Conservation (phyloP, 2,329 filamentous ascomycete genomes). For the Fusarium buharicum region DNA sequence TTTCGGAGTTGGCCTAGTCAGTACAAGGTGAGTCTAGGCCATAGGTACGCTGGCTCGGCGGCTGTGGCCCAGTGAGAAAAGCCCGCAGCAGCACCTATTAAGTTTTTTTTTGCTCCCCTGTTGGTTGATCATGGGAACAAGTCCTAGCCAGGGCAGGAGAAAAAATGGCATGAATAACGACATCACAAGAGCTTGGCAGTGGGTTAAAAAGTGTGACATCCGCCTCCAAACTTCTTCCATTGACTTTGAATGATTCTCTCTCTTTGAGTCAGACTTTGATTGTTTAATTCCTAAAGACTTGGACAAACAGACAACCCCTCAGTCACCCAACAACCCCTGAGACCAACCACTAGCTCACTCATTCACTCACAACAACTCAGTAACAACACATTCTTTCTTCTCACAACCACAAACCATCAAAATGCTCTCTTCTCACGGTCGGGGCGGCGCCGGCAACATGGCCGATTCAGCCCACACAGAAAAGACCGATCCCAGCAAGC, state of each 20-base stretch:
- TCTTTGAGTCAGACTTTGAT: neutral
- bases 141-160: constrained; percentile 20
- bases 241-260: neutral
- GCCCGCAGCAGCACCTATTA: constrained; percentile 21
- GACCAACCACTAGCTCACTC: neutral
- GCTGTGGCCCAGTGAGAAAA: constrained; percentile 13
- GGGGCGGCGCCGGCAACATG: constrained; percentile 83
- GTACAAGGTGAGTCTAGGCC: constrained; percentile 18
- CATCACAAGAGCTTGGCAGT: constrained; percentile 38
- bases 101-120: constrained; percentile 27
- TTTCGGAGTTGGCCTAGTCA: constrained; percentile 24
- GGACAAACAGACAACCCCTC: neutral
- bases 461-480: constrained; percentile 63
- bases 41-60: constrained; percentile 5
- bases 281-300: neutral
- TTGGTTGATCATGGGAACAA: constrained; percentile 40
- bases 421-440: constrained; percentile 73
- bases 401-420: constrained; percentile 17
- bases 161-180: constrained; percentile 33
- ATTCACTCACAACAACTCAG: neutral
- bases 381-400: neutral
- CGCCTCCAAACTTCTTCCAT: constrained; percentile 7
- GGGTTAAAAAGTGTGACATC: constrained; percentile 33
- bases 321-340: neutral
- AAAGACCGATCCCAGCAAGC: constrained; percentile 68